These are phyloP conservation scores for Sesbania bispinosa DNA, from an alignment of 306 rosid genomes.

Conservation along the genomic window DNA sequence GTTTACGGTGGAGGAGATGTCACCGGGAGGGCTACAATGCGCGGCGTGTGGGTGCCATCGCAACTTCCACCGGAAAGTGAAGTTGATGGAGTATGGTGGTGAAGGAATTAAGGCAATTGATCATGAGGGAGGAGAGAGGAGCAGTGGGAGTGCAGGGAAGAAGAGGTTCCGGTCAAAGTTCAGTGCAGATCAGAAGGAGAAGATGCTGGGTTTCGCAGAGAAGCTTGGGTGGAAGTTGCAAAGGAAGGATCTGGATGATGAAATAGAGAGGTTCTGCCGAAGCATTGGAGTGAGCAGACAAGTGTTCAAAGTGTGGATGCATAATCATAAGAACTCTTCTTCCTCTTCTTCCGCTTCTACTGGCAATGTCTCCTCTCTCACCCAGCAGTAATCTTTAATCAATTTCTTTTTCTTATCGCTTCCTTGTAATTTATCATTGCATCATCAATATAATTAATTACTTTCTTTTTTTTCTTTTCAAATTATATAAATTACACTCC, in stretches of 20 bases:
- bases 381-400: no score
- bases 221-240: constrained; percentile 83
- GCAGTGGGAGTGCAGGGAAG: no score
- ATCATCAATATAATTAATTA: no score
- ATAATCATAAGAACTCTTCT: constrained; percentile 69
- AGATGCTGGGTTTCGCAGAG: constrained; percentile 86
- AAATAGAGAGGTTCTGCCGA: constrained; percentile 68
- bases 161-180: constrained; percentile 76
- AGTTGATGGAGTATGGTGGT: constrained; percentile 39
- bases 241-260: constrained; percentile 73
- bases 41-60: constrained; percentile 89
- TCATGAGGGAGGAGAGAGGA: constrained; percentile 38
- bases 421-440: no score
- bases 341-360: constrained; percentile 26
- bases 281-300: constrained; percentile 66
- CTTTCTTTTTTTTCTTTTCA: no score
- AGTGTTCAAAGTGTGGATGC: constrained; percentile 93
- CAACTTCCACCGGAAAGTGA: constrained; percentile 76
- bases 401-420: no score
- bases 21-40: constrained; percentile 45
- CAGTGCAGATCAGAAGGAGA: constrained; percentile 74
- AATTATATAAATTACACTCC: no score
- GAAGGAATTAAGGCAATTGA: no score
- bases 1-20: constrained; percentile 51
- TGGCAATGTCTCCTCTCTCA: constrained; percentile 62